phyloP scores from a whole-genome alignment of 306 rosid genomes.

The Pterocarpus macrocarpus region DNA sequence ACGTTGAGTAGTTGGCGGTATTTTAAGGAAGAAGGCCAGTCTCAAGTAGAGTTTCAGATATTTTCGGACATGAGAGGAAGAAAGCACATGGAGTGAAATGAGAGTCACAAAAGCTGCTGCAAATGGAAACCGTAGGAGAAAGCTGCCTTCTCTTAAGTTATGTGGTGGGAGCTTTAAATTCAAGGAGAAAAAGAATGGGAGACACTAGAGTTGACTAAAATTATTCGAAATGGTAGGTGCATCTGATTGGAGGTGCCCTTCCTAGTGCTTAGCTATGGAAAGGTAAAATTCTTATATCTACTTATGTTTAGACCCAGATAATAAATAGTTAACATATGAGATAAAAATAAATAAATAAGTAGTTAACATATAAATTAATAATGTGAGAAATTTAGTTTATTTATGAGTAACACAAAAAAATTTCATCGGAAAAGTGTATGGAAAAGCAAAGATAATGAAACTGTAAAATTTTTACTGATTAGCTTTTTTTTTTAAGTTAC shows the following conservation, averaged over 20 bases:
- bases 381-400: too few relatives aligned
- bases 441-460: too few relatives aligned
- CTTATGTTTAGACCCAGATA: too few relatives aligned
- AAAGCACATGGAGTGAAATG: background rate
- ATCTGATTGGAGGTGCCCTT: background rate
- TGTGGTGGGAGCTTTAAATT: background rate
- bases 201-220: slow-evolving; percentile 37
- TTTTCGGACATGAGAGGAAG: background rate
- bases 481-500: too few relatives aligned
- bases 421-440: too few relatives aligned
- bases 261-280: background rate
- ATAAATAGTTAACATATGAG: too few relatives aligned
- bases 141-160: background rate
- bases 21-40: background rate
- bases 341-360: too few relatives aligned
- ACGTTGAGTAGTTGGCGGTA: background rate
- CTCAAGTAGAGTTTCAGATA: background rate
- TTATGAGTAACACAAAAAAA: too few relatives aligned
- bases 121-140: background rate
- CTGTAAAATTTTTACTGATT: too few relatives aligned
- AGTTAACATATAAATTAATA: too few relatives aligned
- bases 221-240: background rate
- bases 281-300: background rate
- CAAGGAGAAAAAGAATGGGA: background rate
- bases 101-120: background rate